Conservation (phyloP, 768 basidiomycete genomes). For the Nevesoporus exiguus region DNA sequence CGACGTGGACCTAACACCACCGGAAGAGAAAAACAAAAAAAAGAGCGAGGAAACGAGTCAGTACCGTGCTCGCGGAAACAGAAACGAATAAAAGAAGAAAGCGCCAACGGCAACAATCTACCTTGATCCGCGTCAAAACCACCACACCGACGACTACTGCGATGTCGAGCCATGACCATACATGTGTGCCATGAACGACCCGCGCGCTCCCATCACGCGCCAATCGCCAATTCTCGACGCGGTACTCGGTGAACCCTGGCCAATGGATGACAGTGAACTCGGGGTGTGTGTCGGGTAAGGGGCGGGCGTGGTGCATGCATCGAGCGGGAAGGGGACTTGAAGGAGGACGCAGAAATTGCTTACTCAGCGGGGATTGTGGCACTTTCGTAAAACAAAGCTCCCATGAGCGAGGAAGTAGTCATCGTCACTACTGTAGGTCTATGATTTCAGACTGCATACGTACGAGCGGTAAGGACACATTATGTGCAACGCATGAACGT, state of each 20-base stretch:
- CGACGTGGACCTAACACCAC: neutral
- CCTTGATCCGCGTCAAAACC: neutral
- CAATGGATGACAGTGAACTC: constrained; percentile 48
- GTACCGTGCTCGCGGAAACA: too few species aligned
- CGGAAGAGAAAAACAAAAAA: too few species aligned
- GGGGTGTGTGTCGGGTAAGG: constrained; percentile 42
- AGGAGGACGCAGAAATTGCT: neutral
- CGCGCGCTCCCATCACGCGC: constrained; percentile 40
- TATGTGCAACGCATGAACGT: too few species aligned
- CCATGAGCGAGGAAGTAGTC: too few species aligned
- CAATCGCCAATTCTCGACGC: constrained; percentile 52
- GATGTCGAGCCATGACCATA: constrained; percentile 39
- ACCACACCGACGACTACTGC: constrained; percentile 17
- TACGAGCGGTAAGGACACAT: too few species aligned
- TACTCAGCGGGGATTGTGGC: too few species aligned
- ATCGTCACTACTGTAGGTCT: too few species aligned
- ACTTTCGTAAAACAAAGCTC: too few species aligned
- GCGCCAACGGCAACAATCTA: too few species aligned
- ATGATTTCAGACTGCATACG: too few species aligned
- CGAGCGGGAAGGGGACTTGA: too few species aligned
- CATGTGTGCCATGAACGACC: constrained; percentile 29
- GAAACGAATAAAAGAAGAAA: too few species aligned
- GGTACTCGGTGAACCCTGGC: constrained; percentile 55
- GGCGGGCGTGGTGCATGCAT: constrained; percentile 38
- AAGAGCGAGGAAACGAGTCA: neutral